Percentiles rank a stretch among this genome's conserved stretches.
phyloP scores from a whole-genome alignment of 2,329 filamentous ascomycete genomes.

The Nothophoma quercina region DNA sequence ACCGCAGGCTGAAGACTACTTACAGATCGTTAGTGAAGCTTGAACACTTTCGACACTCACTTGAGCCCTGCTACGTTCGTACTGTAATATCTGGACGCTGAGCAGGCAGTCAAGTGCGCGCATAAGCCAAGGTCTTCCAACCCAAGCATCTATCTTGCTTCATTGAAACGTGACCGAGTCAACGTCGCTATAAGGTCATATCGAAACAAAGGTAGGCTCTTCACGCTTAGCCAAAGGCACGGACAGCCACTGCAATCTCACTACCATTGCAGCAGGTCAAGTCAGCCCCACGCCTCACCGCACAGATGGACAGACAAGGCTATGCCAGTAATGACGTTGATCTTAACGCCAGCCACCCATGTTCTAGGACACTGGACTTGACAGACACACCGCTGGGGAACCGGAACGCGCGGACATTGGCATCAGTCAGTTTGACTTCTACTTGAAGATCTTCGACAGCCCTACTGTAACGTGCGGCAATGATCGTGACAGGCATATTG shows the following conservation, averaged over 20 bases:
- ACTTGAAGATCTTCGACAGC: background rate
- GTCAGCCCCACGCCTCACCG: conserved; percentile 13
- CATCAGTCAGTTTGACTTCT: background rate
- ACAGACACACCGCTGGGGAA: conserved; percentile 24
- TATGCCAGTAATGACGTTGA: background rate
- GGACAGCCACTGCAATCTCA: conserved; percentile 2
- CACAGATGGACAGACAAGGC: background rate
- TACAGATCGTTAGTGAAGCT: no score
- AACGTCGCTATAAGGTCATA: no score
- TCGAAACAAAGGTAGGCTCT: no score
- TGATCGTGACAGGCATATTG: conserved; percentile 19
- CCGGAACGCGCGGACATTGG: conserved; percentile 20
- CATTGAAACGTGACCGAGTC: no score
- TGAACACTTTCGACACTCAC: no score
- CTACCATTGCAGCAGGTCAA: background rate
- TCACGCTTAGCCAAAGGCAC: background rate
- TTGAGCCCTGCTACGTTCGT: no score
- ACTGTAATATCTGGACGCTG: no score
- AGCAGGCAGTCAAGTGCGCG: no score
- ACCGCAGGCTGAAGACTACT: no score
- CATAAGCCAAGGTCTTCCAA: no score
- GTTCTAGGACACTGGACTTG: conserved; percentile 20
- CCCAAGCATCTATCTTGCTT: no score
- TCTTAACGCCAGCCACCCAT: conserved; percentile 17
- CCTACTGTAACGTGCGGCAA: conserved; percentile 13